These are phyloP conservation scores for Papiliotrema nemorosa DNA, from an alignment of 1,284 basidiomycete species.

Conservation along the genomic window DNA sequence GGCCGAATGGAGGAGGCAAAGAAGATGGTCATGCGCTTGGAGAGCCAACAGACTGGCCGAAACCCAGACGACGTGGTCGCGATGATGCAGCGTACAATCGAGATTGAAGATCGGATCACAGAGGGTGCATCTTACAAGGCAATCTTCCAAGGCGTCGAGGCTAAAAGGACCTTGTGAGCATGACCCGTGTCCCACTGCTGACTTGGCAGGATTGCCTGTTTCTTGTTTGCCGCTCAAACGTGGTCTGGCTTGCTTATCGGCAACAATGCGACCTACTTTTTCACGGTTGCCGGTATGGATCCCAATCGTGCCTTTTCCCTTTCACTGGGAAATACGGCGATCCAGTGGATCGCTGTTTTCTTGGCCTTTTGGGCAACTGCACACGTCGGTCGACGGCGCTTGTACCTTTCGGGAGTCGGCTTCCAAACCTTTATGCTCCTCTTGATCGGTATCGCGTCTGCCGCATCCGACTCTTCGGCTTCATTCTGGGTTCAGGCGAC, in stretches of 20 bases:
- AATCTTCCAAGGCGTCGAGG: slow-evolving; percentile 49
- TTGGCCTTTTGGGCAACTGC: slow-evolving; percentile 42
- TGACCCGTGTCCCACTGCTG: too few relatives aligned
- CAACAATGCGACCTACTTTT: slow-evolving; percentile 11
- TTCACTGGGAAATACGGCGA: slow-evolving; percentile 29
- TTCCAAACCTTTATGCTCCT: slow-evolving; percentile 7
- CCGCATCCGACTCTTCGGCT: background rate
- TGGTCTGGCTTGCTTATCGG: slow-evolving; percentile 3
- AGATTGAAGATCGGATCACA: slow-evolving; percentile 42
- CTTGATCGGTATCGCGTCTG: slow-evolving; percentile 5
- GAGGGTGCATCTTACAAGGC: slow-evolving; percentile 41
- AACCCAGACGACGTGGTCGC: slow-evolving; percentile 50
- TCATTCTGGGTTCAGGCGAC: slow-evolving; percentile 9
- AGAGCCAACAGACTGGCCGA: slow-evolving; percentile 35
- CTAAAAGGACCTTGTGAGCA: slow-evolving; percentile 47
- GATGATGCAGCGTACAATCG: slow-evolving; percentile 47
- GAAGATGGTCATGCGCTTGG: slow-evolving; percentile 46
- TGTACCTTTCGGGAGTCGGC: slow-evolving; percentile 50
- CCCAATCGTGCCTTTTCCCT: slow-evolving; percentile 33
- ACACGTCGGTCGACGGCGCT: slow-evolving; percentile 44
- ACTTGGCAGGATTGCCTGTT: too few relatives aligned
- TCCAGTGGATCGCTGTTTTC: slow-evolving; percentile 28
- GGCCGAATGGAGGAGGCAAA: slow-evolving; percentile 53
- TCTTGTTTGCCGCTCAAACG: slow-evolving; percentile 4
- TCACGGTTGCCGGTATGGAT: slow-evolving; percentile 45